Conservation (phyloP, 2,329 filamentous ascomycete genomes). For the Ampelomyces quisqualis region DNA sequence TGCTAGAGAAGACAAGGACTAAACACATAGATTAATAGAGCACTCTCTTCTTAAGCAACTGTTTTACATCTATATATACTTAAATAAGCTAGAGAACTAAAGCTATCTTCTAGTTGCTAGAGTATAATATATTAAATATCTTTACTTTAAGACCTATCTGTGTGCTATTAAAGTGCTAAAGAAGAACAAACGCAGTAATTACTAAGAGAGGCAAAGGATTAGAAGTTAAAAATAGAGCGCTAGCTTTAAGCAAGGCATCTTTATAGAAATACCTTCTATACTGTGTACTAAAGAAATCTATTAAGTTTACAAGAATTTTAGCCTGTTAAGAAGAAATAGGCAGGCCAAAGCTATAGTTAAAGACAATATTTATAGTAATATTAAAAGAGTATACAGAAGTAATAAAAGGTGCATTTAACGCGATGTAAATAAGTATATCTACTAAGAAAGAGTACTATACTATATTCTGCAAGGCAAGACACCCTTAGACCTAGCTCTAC, state of each 20-base stretch:
- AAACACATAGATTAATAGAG: background rate
- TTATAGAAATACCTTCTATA: constrained; percentile 1
- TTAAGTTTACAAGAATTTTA: constrained; percentile 3
- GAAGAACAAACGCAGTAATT: constrained; percentile 1
- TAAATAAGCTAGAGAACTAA: constrained; percentile 5
- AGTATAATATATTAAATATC: constrained; percentile 10
- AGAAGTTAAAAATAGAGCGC: background rate
- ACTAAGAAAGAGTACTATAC: constrained; percentile 6
- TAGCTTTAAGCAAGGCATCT: constrained; percentile 7
- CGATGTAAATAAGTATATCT: constrained; percentile 7
- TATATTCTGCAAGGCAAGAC: constrained; percentile 1
- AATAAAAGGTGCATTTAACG: constrained; percentile 1
- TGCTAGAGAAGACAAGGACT: background rate
- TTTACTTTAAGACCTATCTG: constrained; percentile 11
- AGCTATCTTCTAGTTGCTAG: constrained; percentile 6
- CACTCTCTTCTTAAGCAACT: constrained; percentile 6
- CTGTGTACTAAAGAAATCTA: constrained; percentile 1
- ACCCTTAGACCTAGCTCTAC: constrained; percentile 2
- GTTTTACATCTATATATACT: constrained; percentile 3
- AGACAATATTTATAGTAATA: constrained; percentile 5
- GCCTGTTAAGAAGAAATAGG: background rate
- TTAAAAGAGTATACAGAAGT: background rate
- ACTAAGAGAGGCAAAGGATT: constrained; percentile 3
- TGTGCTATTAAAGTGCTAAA: constrained; percentile 6
- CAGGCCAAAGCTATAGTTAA: constrained; percentile 6